Conservation (phyloP, 306 rosid genomes). For the Quercus mongolica region DNA sequence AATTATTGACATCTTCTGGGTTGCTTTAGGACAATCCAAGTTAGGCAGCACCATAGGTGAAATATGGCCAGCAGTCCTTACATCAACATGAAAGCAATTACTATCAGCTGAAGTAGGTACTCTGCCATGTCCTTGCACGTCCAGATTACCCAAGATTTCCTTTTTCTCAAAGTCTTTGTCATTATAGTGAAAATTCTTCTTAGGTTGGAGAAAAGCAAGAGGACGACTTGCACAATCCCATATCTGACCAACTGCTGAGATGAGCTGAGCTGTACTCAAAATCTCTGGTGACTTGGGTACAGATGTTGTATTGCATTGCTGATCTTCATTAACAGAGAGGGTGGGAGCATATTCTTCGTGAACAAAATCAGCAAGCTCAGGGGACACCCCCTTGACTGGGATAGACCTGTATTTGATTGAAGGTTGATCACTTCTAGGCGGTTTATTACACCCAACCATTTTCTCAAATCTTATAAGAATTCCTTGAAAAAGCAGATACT, state of each 20-base stretch:
- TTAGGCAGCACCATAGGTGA: conserved; percentile 31
- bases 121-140: conserved; percentile 32
- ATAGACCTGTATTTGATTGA: conserved; percentile 55
- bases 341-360: conserved; percentile 32
- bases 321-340: conserved; percentile 29
- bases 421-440: conserved; percentile 37
- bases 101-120: conserved; percentile 27
- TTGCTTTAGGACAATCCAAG: conserved; percentile 38
- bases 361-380: conserved; percentile 38
- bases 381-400: conserved; percentile 31
- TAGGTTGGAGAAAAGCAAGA: conserved; percentile 35
- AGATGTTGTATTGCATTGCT: conserved; percentile 27
- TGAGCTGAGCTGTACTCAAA: conserved; percentile 55
- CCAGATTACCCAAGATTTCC: conserved; percentile 29
- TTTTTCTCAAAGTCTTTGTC: conserved; percentile 28
- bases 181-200: conserved; percentile 31
- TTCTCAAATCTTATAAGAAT: conserved; percentile 25
- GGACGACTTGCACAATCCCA: conserved; percentile 75
- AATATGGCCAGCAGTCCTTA: conserved; percentile 11
- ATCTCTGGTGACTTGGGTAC: conserved; percentile 41
- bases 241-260: conserved; percentile 60
- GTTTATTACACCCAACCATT: conserved; percentile 55
- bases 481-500: conserved; percentile 31
- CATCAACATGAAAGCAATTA: conserved; percentile 27
- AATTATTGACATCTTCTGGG: conserved; percentile 43